Evolutionary conservation across 805 yeast species (phyloP).

Genomic region (Candida orba): DNA sequence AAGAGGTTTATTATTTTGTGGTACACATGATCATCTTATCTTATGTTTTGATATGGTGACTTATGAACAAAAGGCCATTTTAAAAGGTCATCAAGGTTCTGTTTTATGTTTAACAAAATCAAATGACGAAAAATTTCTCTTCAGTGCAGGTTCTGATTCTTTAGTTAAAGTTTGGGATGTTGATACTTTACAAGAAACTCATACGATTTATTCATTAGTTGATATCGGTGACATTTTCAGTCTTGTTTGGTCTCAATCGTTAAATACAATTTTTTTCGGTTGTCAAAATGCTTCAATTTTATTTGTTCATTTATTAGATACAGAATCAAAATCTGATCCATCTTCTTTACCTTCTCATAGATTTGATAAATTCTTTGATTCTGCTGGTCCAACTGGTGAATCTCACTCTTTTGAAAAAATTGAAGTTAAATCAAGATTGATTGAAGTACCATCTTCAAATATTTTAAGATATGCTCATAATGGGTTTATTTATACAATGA

Average conservation of each 20-base stretch:
- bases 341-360: slow-evolving; percentile 53
- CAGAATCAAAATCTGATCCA: slow-evolving; percentile 23
- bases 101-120: slow-evolving; percentile 62
- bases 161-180: slow-evolving; percentile 81
- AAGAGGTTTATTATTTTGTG: slow-evolving; percentile 64
- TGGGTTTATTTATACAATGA: slow-evolving; percentile 76
- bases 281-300: slow-evolving; percentile 87
- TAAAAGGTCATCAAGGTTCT: slow-evolving; percentile 65
- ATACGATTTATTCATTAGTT: slow-evolving; percentile 72
- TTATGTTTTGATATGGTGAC: slow-evolving; percentile 61
- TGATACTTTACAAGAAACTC: slow-evolving; percentile 38
- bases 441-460: slow-evolving; percentile 64
- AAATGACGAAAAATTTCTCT: slow-evolving; percentile 47
- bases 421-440: slow-evolving; percentile 27
- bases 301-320: slow-evolving; percentile 45
- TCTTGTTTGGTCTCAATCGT: slow-evolving; percentile 54
- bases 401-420: slow-evolving; percentile 1
- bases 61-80: slow-evolving; percentile 45
- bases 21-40: slow-evolving; percentile 82
- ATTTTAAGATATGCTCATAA: slow-evolving; percentile 80
- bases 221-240: slow-evolving; percentile 95
- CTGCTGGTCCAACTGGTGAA: slow-evolving; percentile 75
- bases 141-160: slow-evolving; percentile 89
- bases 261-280: slow-evolving; percentile 69
- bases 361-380: slow-evolving; percentile 83